Evolutionary conservation across 345 rosid species (phyloP).

Genomic region (Salix exigua): DNA sequence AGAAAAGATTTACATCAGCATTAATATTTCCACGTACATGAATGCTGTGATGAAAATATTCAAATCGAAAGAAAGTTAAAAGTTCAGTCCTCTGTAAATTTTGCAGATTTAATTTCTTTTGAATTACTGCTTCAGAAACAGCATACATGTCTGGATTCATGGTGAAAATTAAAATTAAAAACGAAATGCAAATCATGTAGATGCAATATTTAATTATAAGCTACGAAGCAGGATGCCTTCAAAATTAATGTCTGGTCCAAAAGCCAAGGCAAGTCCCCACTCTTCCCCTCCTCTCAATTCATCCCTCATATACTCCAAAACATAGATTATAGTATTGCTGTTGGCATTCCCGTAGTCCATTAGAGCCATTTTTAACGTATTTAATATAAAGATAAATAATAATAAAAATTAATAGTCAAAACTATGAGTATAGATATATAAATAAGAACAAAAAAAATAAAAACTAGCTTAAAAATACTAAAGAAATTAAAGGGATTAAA

Average conservation of each 20-base stretch:
- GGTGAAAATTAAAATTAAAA: not conserved
- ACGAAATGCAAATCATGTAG: not conserved
- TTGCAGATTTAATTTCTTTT: not conserved
- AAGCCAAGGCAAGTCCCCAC: constrained; percentile 90
- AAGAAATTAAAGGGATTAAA: too few relatives aligned
- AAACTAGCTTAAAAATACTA: too few relatives aligned
- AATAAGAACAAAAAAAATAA: too few relatives aligned
- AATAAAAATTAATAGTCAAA: too few relatives aligned
- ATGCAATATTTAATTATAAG: constrained; percentile 29
- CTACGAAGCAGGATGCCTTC: too few relatives aligned
- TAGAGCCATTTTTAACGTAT: too few relatives aligned
- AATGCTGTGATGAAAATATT: not conserved
- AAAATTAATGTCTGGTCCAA: too few relatives aligned
- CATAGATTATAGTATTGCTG: constrained; percentile 82
- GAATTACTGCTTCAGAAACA: not conserved
- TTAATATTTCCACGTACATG: not conserved
- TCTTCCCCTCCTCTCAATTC: constrained; percentile 61
- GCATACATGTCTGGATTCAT: not conserved
- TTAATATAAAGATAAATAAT: too few relatives aligned
- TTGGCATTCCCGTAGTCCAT: constrained; percentile 87
- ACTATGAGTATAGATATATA: too few relatives aligned
- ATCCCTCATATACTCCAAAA: constrained; percentile 79
- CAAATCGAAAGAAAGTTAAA: not conserved
- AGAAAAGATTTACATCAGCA: not conserved
- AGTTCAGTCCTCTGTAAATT: not conserved